Conservation (phyloP, 129 eudicot species). For the Centella asiatica region DNA sequence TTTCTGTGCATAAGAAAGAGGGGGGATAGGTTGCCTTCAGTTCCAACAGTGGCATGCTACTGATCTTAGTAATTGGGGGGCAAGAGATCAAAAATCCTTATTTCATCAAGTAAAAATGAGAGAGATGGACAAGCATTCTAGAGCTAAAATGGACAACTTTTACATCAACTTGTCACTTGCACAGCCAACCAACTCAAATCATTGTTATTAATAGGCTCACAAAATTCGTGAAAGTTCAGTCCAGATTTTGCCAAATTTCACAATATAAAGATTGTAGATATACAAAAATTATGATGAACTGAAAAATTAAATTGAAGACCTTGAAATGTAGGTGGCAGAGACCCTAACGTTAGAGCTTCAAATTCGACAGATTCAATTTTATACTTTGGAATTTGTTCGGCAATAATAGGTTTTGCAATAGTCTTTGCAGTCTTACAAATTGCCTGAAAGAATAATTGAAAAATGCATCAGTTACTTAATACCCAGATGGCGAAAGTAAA, state of each 20-base stretch:
- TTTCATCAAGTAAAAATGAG: too few species aligned
- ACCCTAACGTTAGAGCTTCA: constrained; percentile 59
- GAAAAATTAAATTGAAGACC: constrained; percentile 26
- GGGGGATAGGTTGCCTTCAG: too few species aligned
- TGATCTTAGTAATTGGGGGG: background rate
- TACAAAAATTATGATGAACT: background rate
- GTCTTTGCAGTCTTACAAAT: constrained; percentile 80
- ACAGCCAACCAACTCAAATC: background rate
- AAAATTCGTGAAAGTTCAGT: background rate
- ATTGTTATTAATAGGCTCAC: background rate
- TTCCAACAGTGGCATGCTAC: too few species aligned
- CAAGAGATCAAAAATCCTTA: background rate
- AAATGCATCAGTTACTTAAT: background rate
- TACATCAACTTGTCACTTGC: background rate
- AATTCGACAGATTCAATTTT: constrained; percentile 72
- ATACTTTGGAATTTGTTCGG: constrained; percentile 81
- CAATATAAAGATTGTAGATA: background rate
- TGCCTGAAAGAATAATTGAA: constrained; percentile 37
- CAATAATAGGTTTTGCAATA: constrained; percentile 82
- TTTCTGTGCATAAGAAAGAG: too few species aligned
- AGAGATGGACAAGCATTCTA: background rate
- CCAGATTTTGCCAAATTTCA: background rate
- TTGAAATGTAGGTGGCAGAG: constrained; percentile 82
- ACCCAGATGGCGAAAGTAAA: constrained; percentile 1
- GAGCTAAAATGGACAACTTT: background rate